A percentile compares a stretch with the other conserved stretches of the same genome.
Conservation (phyloP, 495 filamentous ascomycete genomes). For the Glarea lozoyensis region DNA sequence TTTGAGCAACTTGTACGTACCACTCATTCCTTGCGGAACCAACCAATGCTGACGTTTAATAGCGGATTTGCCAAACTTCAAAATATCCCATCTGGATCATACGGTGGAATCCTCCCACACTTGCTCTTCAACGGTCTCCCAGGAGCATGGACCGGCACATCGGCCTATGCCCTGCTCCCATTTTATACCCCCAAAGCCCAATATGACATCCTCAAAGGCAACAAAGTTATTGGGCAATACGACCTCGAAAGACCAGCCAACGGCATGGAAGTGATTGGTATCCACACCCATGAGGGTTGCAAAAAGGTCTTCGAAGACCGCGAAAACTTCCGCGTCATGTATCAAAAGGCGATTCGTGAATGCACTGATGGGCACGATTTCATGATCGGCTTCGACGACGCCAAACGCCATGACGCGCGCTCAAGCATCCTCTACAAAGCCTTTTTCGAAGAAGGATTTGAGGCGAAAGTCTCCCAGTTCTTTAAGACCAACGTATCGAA, state of each 20-base stretch:
- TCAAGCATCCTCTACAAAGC: slow-evolving; percentile 27
- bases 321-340: slow-evolving; percentile 31
- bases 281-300: slow-evolving; percentile 31
- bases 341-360: slow-evolving; percentile 27
- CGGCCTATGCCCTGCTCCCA: slow-evolving; percentile 29
- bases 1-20: slow-evolving; percentile 82
- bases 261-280: slow-evolving; percentile 21
- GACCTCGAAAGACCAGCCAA: slow-evolving; percentile 24
- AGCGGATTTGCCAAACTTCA: slow-evolving; percentile 56
- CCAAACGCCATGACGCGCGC: slow-evolving; percentile 24
- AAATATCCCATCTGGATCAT: slow-evolving; percentile 55
- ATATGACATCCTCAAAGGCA: slow-evolving; percentile 46
- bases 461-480: slow-evolving; percentile 26
- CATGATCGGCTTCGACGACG: slow-evolving; percentile 32
- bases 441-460: slow-evolving; percentile 32
- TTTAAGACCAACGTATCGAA: slow-evolving; percentile 24
- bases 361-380: slow-evolving; percentile 30
- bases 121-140: slow-evolving; percentile 19
- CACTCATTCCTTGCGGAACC: no score
- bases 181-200: slow-evolving; percentile 31
- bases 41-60: no score
- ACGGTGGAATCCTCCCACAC: slow-evolving; percentile 40
- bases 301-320: slow-evolving; percentile 30
- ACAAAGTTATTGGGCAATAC: slow-evolving; percentile 30
- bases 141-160: slow-evolving; percentile 21